Percentiles rank a stretch among this genome's conserved stretches.
Evolutionary conservation across 176 grass and related monocot genomes (phyloP).

Genomic region (Zea luxurians): DNA sequence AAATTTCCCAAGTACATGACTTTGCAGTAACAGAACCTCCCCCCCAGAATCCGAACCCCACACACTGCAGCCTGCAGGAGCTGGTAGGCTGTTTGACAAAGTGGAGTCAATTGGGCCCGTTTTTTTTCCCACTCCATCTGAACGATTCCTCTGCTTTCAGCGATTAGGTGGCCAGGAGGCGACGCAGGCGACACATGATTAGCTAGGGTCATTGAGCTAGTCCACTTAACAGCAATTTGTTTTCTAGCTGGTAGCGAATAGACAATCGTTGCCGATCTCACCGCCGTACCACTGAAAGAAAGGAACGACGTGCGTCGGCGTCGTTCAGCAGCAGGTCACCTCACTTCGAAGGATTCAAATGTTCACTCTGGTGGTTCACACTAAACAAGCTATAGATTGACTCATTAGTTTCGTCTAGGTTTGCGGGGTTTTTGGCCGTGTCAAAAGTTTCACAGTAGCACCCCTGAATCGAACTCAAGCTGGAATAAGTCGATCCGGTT

Average conservation of each 20-base stretch:
- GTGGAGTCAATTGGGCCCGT: constrained; percentile 6
- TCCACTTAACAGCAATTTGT: constrained; percentile 24
- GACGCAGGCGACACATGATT: constrained; percentile 40
- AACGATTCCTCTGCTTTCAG: constrained; percentile 41
- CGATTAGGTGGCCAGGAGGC: constrained; percentile 45
- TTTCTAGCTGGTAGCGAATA: constrained; percentile 20
- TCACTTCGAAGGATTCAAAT: neutral
- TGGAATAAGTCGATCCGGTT: neutral
- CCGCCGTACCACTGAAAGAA: neutral
- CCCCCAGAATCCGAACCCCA: neutral
- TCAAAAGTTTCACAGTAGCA: neutral
- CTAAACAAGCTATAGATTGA: constrained; percentile 1
- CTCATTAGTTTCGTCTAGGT: neutral
- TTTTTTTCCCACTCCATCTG: constrained; percentile 37
- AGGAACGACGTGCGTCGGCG: neutral
- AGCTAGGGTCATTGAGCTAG: constrained; percentile 41
- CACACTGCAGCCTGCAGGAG: constrained; percentile 24
- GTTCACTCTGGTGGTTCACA: neutral
- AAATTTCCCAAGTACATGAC: neutral
- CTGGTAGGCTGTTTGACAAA: constrained; percentile 43
- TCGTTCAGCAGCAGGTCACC: neutral
- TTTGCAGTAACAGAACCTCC: constrained; percentile 17
- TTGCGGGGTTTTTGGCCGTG: neutral
- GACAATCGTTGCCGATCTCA: constrained; percentile 15
- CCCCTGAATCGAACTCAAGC: neutral